Conservation (phyloP, 2,329 filamentous ascomycete species). For the Fusarium aywerte region DNA sequence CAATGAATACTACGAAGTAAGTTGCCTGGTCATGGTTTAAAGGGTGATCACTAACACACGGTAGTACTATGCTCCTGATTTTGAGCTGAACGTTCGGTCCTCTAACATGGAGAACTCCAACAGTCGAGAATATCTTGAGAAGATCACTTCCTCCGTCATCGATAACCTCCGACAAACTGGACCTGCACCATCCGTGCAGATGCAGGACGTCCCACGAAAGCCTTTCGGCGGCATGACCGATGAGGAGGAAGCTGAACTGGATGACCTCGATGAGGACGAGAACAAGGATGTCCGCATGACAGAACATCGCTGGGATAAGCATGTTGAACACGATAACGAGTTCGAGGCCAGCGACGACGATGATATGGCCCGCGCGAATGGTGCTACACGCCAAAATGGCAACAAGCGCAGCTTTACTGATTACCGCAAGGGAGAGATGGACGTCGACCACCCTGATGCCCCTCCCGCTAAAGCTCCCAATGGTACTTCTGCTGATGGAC, state of each 20-base stretch:
- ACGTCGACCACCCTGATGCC: constrained; percentile 53
- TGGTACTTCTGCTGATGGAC: constrained; percentile 47
- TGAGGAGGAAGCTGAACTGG: constrained; percentile 72
- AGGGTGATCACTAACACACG: constrained; percentile 36
- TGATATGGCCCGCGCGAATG: constrained; percentile 78
- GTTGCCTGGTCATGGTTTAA: constrained; percentile 45
- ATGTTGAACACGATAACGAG: constrained; percentile 79
- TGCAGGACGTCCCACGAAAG: constrained; percentile 78
- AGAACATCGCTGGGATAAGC: constrained; percentile 83
- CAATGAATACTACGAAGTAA: constrained; percentile 91
- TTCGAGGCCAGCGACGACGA: constrained; percentile 92
- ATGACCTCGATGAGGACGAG: constrained; percentile 82
- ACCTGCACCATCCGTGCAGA: constrained; percentile 88
- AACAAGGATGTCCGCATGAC: constrained; percentile 87
- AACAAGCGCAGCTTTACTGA: constrained; percentile 64
- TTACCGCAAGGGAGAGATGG: constrained; percentile 57
- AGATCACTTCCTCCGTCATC: constrained; percentile 82
- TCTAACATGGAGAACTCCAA: constrained; percentile 94
- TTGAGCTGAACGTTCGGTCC: constrained; percentile 87
- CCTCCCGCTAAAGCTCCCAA: constrained; percentile 53
- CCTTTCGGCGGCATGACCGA: constrained; percentile 71
- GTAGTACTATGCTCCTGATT: constrained; percentile 91
- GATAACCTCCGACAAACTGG: constrained; percentile 90
- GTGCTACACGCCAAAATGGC: constrained; percentile 67
- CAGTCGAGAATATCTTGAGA: constrained; percentile 81